A percentile compares a stretch with the other conserved stretches of the same genome.
Conservation (phyloP, 257 asterid genomes). For the Linaria vulgaris region DNA sequence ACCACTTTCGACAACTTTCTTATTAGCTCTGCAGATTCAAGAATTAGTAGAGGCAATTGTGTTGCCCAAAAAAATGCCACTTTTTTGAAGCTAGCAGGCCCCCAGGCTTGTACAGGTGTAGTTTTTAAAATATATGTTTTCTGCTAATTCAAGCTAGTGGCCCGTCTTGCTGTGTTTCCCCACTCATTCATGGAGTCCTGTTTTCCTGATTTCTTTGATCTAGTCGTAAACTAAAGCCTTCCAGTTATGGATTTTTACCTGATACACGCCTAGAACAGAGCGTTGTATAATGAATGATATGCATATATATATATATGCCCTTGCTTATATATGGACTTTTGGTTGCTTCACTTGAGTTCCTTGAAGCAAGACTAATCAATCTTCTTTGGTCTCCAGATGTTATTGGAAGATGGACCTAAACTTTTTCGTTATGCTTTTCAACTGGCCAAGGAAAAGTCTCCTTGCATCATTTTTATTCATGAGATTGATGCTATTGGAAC, state of each 20-base stretch:
- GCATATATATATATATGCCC: no score
- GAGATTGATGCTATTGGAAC: conserved; percentile 97
- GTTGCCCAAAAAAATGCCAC: conserved; percentile 95
- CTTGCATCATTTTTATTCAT: conserved; percentile 90
- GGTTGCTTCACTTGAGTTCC: background rate
- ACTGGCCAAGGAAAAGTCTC: conserved; percentile 93
- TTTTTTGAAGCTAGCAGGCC: conserved; percentile 89
- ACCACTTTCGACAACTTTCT: background rate
- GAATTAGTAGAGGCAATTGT: conserved; percentile 90
- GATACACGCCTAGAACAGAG: no score
- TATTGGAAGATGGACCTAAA: conserved; percentile 88
- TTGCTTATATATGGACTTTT: background rate
- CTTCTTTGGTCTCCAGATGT: conserved; percentile 47
- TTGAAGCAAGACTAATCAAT: background rate
- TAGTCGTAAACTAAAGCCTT: no score
- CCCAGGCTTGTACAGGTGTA: conserved; percentile 92
- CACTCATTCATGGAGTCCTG: no score
- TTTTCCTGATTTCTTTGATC: no score
- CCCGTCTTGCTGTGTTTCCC: no score
- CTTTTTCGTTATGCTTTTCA: conserved; percentile 92
- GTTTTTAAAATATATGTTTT: background rate
- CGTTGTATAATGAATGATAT: no score
- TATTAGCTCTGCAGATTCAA: conserved; percentile 58
- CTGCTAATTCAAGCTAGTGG: background rate
- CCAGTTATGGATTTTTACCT: no score